These are phyloP conservation scores for Aspergillus pseudonomiae DNA, from an alignment of 2,329 filamentous ascomycete genomes.

Conservation along the genomic window DNA sequence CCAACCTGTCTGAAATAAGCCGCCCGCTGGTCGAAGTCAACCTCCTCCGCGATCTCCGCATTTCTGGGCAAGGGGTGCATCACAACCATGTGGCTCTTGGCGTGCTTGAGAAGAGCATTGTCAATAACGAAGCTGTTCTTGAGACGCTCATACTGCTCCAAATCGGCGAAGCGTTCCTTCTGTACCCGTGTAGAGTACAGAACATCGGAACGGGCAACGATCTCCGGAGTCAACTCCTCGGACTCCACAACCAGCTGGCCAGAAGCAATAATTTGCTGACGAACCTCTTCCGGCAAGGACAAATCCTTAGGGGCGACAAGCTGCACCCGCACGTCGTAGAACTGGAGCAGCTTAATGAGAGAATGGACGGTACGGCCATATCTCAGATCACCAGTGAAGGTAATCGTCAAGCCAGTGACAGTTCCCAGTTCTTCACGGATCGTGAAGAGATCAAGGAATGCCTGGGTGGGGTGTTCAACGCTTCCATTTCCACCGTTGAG, in stretches of 20 bases:
- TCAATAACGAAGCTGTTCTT: constrained; percentile 89
- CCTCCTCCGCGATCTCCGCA: constrained; percentile 89
- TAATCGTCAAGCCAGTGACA: constrained; percentile 92
- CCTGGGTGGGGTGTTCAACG: constrained; percentile 95
- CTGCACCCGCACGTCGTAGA: constrained; percentile 94
- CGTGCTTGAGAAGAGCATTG: constrained; percentile 84
- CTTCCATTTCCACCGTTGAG: constrained; percentile 98
- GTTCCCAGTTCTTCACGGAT: constrained; percentile 97
- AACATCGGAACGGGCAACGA: constrained; percentile 83
- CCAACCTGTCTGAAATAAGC: constrained; percentile 99
- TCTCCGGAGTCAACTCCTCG: constrained; percentile 79
- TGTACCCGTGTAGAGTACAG: constrained; percentile 97
- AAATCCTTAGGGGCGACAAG: constrained; percentile 83
- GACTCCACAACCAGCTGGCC: constrained; percentile 79
- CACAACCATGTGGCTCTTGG: constrained; percentile 90
- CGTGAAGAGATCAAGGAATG: constrained; percentile 96
- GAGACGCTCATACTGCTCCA: constrained; percentile 79
- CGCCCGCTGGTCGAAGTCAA: constrained; percentile 94
- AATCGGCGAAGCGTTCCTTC: constrained; percentile 88
- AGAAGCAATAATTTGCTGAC: constrained; percentile 69
- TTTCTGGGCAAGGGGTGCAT: constrained; percentile 96
- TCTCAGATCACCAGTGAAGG: constrained; percentile 88
- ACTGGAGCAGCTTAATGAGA: constrained; percentile 86
- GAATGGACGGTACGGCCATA: constrained; percentile 96
- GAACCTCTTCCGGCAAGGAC: constrained; percentile 73